Evolutionary conservation across 2,329 filamentous ascomycete genomes (phyloP), one percentile per base, ranked within the genome.

Genomic region (Uncinocarpus reesii): DNA sequence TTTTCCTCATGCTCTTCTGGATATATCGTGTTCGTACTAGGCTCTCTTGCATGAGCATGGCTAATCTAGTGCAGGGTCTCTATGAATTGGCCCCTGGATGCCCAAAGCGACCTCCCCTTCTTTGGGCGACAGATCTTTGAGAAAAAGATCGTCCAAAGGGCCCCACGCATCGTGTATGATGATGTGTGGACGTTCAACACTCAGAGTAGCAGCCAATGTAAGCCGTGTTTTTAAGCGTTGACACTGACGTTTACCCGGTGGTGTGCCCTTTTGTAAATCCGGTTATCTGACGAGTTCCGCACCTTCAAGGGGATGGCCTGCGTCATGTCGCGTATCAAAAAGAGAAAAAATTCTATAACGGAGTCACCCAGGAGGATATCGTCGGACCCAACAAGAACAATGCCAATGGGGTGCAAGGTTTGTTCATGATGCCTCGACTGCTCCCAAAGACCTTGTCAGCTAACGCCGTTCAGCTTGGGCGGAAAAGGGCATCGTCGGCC

Each of bases 121-220:
- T 80, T 81, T 61, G 66, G 70, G 49, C 71, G 79, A 13, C 70
- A 74, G 51, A 62, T 68, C 2, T 79, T 83, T 57, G 67, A 76
- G 51, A 71, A 77, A 55, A 60, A 75, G 13, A 60, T 80, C 21
- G 68, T 73, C 49, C 66, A 71, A 37, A 78, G 78, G 61, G 60
- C 66, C 1, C 73, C 74, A 2, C 62, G 71, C 13, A 64, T 68
- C 4, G 73, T 79, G 21, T 80, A 82, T 57, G 79, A 82, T 57
- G 78, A 82, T 60, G 64, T 73, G 24, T 76, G 77, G 69, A 69
- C 68, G 0, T 74, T 79, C 55, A 80, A 80, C 60, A 73, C 76
- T 0, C 77, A 79, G 60, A 70, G 70, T 6, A 75, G 73, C 31
- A 75, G 71, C 36, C 77, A 80, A 59, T 80, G 65, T 57, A 54